Evolutionary conservation across 2,329 filamentous ascomycete genomes (phyloP).

Genomic region (Phaeosphaeriaceae sp.): DNA sequence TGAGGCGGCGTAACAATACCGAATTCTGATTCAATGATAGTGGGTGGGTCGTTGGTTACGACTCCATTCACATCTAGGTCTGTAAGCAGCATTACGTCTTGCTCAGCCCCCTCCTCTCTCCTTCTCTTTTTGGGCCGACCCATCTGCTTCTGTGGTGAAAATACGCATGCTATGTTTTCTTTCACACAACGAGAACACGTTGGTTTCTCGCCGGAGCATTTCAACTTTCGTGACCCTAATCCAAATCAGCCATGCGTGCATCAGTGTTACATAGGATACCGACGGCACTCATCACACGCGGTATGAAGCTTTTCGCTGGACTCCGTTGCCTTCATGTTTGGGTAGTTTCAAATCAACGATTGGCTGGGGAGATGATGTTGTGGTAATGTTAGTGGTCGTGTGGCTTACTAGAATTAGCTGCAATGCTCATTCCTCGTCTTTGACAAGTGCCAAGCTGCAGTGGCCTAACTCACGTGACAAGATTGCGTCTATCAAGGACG

Average conservation of each 20-base stretch:
- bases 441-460: background rate
- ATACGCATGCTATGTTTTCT: constrained; percentile 53
- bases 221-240: constrained; percentile 56
- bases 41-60: background rate
- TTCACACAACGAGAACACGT: constrained; percentile 51
- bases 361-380: background rate
- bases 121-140: constrained; percentile 58
- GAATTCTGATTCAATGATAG: constrained; percentile 11
- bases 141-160: constrained; percentile 58
- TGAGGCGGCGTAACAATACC: constrained; percentile 20
- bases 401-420: too few relatives aligned
- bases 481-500: too few relatives aligned
- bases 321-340: constrained; percentile 24
- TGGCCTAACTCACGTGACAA: constrained; percentile 1
- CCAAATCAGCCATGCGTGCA: constrained; percentile 4
- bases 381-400: background rate
- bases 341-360: background rate
- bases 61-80: background rate
- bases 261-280: constrained; percentile 19
- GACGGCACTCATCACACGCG: constrained; percentile 47
- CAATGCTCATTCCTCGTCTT: background rate
- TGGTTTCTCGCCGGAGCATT: constrained; percentile 55
- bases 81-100: background rate
- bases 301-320: constrained; percentile 37
- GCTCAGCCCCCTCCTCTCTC: constrained; percentile 34